Percentiles rank a stretch among this genome's conserved stretches.
Evolutionary conservation across 108 stramenopile species (phyloP).

Genomic region (Nitzschia palea): DNA sequence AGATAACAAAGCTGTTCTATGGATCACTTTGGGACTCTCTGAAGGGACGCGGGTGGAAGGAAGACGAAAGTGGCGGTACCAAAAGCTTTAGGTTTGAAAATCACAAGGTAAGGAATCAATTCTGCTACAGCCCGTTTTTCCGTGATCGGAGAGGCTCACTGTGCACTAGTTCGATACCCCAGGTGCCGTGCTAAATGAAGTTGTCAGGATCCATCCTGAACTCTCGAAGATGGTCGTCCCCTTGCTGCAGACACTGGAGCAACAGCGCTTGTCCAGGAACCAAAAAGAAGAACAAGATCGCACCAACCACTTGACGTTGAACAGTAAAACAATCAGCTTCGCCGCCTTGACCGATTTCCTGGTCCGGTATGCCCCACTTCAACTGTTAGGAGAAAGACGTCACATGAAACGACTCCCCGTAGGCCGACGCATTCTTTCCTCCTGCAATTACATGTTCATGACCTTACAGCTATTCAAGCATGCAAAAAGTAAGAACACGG

Average conservation of each 20-base stretch:
- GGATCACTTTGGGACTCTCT: conserved; percentile 65
- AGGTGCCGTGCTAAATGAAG: conserved; percentile 51
- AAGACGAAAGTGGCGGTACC: conserved; percentile 29
- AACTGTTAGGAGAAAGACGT: conserved; percentile 64
- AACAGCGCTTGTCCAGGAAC: neutral
- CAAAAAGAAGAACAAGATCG: conserved; percentile 15
- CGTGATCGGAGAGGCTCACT: too few relatives aligned
- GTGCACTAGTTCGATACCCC: conserved; percentile 52
- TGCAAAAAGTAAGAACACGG: neutral
- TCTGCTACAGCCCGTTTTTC: too few relatives aligned
- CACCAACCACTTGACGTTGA: conserved; percentile 24
- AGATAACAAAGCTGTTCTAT: conserved; percentile 28
- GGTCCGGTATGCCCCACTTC: conserved; percentile 61
- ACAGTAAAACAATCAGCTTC: conserved; percentile 21
- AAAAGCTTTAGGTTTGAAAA: conserved; percentile 32
- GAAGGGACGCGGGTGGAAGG: conserved; percentile 73
- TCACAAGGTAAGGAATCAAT: conserved; percentile 23
- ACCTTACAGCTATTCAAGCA: conserved; percentile 17
- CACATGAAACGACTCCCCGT: conserved; percentile 37
- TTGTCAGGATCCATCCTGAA: conserved; percentile 67
- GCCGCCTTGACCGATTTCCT: conserved; percentile 52
- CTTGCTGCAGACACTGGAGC: conserved; percentile 43
- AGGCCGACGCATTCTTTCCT: conserved; percentile 37
- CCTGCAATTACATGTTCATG: conserved; percentile 30
- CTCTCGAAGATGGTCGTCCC: conserved; percentile 50